These are phyloP conservation scores for Pythium guiyangense DNA, from an alignment of 352 stramenopile genomes.

Conservation along the genomic window DNA sequence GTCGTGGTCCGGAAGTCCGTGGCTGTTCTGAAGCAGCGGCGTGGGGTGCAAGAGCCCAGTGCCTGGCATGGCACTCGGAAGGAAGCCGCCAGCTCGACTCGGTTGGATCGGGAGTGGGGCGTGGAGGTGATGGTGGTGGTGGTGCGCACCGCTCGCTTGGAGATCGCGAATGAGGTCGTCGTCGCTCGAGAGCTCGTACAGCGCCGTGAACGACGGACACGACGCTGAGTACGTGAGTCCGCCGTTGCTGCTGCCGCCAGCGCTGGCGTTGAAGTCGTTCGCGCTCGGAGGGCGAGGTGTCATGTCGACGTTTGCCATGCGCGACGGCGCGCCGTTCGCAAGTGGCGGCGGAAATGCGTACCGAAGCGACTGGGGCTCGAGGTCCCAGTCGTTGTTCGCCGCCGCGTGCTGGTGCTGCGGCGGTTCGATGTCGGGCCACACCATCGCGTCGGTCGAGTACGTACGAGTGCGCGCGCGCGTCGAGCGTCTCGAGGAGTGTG, in stretches of 20 bases:
- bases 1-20: not conserved
- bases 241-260: conserved; percentile 2
- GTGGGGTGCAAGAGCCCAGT: not conserved
- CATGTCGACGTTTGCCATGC: conserved; percentile 1
- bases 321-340: not conserved
- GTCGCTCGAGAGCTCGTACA: conserved; percentile 48
- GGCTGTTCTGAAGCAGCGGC: not conserved
- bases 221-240: conserved; percentile 64
- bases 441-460: conserved; percentile 3
- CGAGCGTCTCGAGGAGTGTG: not conserved
- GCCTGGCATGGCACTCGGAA: not conserved
- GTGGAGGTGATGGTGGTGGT: not conserved
- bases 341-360: conserved; percentile 9
- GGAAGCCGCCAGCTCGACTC: not conserved
- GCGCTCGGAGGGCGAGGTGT: not conserved
- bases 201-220: conserved; percentile 64
- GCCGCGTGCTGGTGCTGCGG: not conserved
- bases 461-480: too few species aligned
- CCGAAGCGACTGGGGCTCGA: conserved; percentile 10
- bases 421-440: conserved; percentile 9
- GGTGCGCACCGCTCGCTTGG: conserved; percentile 4
- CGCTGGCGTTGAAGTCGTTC: not conserved
- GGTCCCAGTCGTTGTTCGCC: conserved; percentile 7
- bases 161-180: conserved; percentile 47
- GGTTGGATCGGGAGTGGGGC: too few species aligned